Evolutionary conservation across 1,284 basidiomycete species (phyloP).

Genomic region (Athelia psychrophila): DNA sequence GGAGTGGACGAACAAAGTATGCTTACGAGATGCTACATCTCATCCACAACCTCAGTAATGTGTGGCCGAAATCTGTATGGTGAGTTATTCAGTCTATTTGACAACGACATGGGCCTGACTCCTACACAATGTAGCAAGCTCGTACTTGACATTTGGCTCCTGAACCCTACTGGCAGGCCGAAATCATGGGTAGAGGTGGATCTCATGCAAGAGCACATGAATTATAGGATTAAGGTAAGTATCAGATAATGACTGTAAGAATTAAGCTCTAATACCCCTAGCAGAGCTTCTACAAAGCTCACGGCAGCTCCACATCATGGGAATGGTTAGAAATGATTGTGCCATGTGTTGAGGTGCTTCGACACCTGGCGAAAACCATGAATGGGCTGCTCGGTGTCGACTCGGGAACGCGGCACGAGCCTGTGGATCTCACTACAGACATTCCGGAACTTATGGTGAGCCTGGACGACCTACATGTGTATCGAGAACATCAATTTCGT

Average conservation of each 20-base stretch:
- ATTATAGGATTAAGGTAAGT: conserved; percentile 25
- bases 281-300: conserved; percentile 6
- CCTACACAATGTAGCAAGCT: conserved; percentile 12
- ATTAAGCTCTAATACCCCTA: background rate
- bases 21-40: conserved; percentile 24
- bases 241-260: background rate
- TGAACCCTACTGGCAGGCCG: conserved; percentile 23
- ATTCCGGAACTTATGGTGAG: conserved; percentile 15
- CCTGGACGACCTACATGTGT: conserved; percentile 15
- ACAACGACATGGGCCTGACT: background rate
- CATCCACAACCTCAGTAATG: conserved; percentile 21
- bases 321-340: conserved; percentile 11
- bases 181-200: conserved; percentile 22
- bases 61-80: conserved; percentile 24
- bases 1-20: conserved; percentile 20
- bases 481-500: conserved; percentile 8
- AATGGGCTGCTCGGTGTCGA: conserved; percentile 5
- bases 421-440: conserved; percentile 14
- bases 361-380: conserved; percentile 6
- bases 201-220: conserved; percentile 29
- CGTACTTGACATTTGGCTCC: conserved; percentile 25
- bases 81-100: conserved; percentile 4
- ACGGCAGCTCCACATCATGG: conserved; percentile 9
- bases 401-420: conserved; percentile 12
- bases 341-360: conserved; percentile 10